Percentiles rank a stretch among this genome's conserved stretches.
phyloP scores from a whole-genome alignment of 202 grass and related monocot species.

The Cymbopogon flexuosus region DNA sequence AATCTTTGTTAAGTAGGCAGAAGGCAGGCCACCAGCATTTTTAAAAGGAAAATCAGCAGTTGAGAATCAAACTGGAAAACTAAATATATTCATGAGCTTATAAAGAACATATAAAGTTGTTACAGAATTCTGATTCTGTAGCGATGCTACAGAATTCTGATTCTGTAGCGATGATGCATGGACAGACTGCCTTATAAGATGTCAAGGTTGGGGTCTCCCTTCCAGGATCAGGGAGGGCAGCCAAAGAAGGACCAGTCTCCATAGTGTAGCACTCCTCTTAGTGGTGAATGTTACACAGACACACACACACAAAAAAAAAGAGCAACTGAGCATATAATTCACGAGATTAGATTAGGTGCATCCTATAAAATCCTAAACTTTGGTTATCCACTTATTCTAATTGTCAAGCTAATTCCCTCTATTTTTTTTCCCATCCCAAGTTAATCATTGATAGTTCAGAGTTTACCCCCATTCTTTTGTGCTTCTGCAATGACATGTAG shows the following conservation, averaged over 20 bases:
- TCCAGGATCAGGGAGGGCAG: neutral
- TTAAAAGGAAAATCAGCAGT: neutral
- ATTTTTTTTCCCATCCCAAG: neutral
- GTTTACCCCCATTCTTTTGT: slow-evolving; percentile 83
- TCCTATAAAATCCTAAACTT: neutral
- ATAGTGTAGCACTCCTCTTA: neutral
- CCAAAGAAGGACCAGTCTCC: neutral
- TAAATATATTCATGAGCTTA: neutral
- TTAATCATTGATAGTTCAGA: neutral
- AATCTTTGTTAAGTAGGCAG: neutral
- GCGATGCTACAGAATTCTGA: neutral
- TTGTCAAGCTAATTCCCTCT: neutral
- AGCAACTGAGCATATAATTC: neutral
- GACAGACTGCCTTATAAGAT: neutral
- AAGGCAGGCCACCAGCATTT: neutral
- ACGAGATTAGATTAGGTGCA: neutral
- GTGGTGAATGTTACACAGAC: too few relatives aligned
- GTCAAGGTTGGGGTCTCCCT: neutral
- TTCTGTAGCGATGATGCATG: neutral
- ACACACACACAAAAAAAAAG: too few relatives aligned
- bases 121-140: neutral
- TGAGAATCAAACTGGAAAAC: neutral
- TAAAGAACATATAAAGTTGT: neutral
- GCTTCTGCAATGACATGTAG: slow-evolving; percentile 93
- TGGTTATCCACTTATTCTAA: neutral